A percentile compares a stretch with the other conserved stretches of the same genome.
These are phyloP conservation scores for Gaeumannomyces tritici DNA, from an alignment of 2,329 filamentous ascomycete genomes.

Conservation along the genomic window DNA sequence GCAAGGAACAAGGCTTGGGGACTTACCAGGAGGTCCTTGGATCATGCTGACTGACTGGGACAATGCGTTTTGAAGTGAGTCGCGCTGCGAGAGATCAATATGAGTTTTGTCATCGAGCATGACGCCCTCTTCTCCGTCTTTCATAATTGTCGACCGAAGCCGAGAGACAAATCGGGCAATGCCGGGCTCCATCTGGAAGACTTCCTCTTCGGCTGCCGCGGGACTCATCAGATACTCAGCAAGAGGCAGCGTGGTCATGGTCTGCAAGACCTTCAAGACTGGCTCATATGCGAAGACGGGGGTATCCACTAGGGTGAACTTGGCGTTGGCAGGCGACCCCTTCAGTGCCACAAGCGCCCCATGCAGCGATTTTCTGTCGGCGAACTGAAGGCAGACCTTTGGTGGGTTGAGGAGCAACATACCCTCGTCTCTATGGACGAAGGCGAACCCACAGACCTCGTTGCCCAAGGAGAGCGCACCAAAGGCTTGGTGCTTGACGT, in stretches of 20 bases:
- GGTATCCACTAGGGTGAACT: constrained; percentile 52
- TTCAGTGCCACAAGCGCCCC: constrained; percentile 36
- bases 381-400: constrained; percentile 40
- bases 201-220: neutral
- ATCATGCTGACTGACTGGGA: constrained; percentile 47
- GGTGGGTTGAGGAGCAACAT: constrained; percentile 33
- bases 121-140: neutral
- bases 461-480: constrained; percentile 46
- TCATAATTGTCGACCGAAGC: constrained; percentile 3
- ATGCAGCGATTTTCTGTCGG: constrained; percentile 31
- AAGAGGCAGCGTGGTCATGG: constrained; percentile 45
- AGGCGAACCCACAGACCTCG: constrained; percentile 50
- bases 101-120: constrained; percentile 4
- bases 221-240: constrained; percentile 38
- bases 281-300: constrained; percentile 62
- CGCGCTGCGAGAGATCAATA: constrained; percentile 34
- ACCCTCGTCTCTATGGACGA: constrained; percentile 40
- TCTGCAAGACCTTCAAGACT: constrained; percentile 49
- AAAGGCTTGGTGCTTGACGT: constrained; percentile 51
- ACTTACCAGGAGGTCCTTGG: constrained; percentile 60
- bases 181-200: constrained; percentile 2
- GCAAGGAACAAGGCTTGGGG: neutral
- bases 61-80: constrained; percentile 46
- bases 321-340: constrained; percentile 14
- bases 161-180: neutral